These are phyloP conservation scores for Aspergillus brunneoviolaceus DNA, from an alignment of 2,329 filamentous ascomycete species.

Conservation along the genomic window DNA sequence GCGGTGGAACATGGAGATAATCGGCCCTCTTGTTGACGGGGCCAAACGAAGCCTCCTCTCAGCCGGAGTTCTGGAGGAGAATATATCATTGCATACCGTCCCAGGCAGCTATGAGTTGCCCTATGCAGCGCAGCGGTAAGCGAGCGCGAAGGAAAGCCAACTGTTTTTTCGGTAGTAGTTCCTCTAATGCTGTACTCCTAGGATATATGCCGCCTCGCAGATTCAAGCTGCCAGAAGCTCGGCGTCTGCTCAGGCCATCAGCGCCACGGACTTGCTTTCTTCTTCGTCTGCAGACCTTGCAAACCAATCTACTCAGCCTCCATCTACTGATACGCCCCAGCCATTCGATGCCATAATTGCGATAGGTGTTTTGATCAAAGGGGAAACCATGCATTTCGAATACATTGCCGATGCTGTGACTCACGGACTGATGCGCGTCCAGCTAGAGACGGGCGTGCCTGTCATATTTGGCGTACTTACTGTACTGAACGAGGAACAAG, in stretches of 20 bases:
- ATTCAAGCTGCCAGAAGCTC: conserved; percentile 68
- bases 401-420: conserved; percentile 92
- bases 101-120: conserved; percentile 95
- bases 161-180: not conserved
- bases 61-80: conserved; percentile 79
- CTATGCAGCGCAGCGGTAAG: conserved; percentile 79
- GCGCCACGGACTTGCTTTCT: conserved; percentile 58
- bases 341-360: conserved; percentile 94
- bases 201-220: conserved; percentile 81
- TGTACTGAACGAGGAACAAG: conserved; percentile 84
- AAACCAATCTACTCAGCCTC: conserved; percentile 41
- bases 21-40: conserved; percentile 78
- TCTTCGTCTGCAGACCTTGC: conserved; percentile 68
- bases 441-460: conserved; percentile 83
- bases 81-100: conserved; percentile 86
- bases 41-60: conserved; percentile 73
- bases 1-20: conserved; percentile 89
- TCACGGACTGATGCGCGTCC: conserved; percentile 90
- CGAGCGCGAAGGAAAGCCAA: not conserved
- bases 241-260: conserved; percentile 35
- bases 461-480: conserved; percentile 92
- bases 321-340: conserved; percentile 37
- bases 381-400: conserved; percentile 99
- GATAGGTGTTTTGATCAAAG: conserved; percentile 95
- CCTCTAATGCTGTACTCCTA: conserved; percentile 34